Evolutionary conservation across 2,329 filamentous ascomycete species (phyloP), one percentile per base, ranked within the genome.

Genomic region (Drechslera avenae): DNA sequence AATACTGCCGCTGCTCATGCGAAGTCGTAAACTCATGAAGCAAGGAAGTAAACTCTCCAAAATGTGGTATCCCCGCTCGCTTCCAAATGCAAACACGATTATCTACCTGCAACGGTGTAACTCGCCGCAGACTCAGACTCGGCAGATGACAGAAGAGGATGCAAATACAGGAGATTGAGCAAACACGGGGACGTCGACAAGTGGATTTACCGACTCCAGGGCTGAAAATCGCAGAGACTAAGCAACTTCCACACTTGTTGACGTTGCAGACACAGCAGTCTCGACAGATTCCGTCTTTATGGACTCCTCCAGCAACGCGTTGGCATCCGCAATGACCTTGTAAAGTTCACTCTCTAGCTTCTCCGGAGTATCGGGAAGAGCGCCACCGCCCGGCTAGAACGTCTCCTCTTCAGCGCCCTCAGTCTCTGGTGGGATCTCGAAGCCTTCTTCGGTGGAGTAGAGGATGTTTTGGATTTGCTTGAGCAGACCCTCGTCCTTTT

Each of bases 391-490:
- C 59, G 18, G 48, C 61, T 67, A 68, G 40, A 68, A 68, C 34
- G 67, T 71, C 83, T 94, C 89, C 74, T 92, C 87, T 72, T 92
- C 89, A 59, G 86, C 87, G 21, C 76, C 84, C 66, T 91, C 88
- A 17, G 80, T 84, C 73, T 94, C 90, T 41, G 86, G 86, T 5
- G 91, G 91, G 67, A 96, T 96, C 80, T 96, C 91, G 68, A 96
- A 96, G 28, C 78, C 78, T 61, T 80, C 78, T 67, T 99, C 94
- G 56, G 94, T 99, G 56, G 91, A 96, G 82, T 99, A 99, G 59
- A 99, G 82, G 71, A 97, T 97, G 28, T 85, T 86, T 79, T 99
- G 94, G 75, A 99, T 97, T 74, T 93, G 87, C 84, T 96, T 97
- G 74, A 97, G 84, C 57, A 99, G 80, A 13, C 91, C 88, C 67